These are phyloP conservation scores for Rhynchosporium secalis DNA, from an alignment of 2,329 filamentous ascomycete genomes.

Conservation along the genomic window DNA sequence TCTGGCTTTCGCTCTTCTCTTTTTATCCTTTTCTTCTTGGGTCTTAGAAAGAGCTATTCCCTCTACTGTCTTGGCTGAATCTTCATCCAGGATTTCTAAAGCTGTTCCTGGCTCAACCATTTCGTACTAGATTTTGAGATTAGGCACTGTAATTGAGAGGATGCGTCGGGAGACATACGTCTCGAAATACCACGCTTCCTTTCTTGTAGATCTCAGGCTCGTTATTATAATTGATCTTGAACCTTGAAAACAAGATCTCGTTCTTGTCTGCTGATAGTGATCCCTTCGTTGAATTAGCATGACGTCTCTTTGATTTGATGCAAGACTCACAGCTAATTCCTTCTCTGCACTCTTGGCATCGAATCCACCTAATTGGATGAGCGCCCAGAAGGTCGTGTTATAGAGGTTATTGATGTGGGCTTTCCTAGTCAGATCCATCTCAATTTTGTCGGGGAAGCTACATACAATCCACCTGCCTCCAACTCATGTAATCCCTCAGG, in stretches of 20 bases:
- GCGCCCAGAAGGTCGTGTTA: constrained; percentile 93
- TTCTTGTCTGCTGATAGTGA: constrained; percentile 88
- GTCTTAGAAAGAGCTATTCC: constrained; percentile 67
- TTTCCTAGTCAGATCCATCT: constrained; percentile 41
- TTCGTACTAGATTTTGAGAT: constrained; percentile 58
- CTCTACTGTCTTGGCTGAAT: constrained; percentile 51
- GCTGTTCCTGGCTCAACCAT: constrained; percentile 57
- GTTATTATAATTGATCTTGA: constrained; percentile 96
- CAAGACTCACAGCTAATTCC: constrained; percentile 64
- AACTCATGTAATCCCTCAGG: constrained; percentile 91
- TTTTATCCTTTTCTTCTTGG: constrained; percentile 81
- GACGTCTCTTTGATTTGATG: not conserved
- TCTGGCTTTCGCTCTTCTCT: constrained; percentile 75
- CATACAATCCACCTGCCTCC: constrained; percentile 94
- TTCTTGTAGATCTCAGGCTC: constrained; percentile 92
- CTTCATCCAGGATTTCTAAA: constrained; percentile 45
- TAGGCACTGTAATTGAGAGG: not conserved
- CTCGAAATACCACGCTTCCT: constrained; percentile 84
- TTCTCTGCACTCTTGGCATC: constrained; percentile 77
- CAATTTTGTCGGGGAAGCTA: constrained; percentile 16
- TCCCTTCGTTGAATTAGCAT: constrained; percentile 53
- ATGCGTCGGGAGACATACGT: constrained; percentile 43
- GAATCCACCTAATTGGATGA: constrained; percentile 77
- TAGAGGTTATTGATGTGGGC: constrained; percentile 98
- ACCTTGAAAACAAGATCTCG: constrained; percentile 87